Evolutionary conservation across 2,329 filamentous ascomycete genomes (phyloP).

Genomic region (Aspergillus versicolor): DNA sequence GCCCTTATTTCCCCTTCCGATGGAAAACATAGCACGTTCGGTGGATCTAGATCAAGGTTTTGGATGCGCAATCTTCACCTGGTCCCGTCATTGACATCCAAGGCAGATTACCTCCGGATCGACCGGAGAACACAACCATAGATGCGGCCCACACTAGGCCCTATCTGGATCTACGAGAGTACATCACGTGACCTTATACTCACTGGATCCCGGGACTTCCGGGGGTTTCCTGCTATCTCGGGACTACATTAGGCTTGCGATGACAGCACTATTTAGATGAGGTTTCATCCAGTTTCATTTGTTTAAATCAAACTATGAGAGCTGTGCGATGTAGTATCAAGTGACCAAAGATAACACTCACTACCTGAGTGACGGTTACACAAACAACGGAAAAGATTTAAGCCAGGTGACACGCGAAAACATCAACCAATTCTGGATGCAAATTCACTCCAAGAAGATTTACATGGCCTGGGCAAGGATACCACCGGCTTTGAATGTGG

Average conservation of each 20-base stretch:
- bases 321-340: slow-evolving; percentile 6
- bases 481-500: slow-evolving; percentile 10
- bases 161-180: background rate
- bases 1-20: background rate
- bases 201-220: background rate
- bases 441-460: background rate
- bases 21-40: background rate
- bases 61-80: background rate
- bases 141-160: background rate
- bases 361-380: slow-evolving; percentile 3
- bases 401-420: background rate
- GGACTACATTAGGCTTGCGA: background rate
- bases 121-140: background rate
- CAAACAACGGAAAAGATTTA: slow-evolving; percentile 5
- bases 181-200: background rate
- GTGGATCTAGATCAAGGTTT: background rate
- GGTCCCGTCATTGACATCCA: background rate
- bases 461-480: slow-evolving; percentile 15
- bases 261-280: background rate
- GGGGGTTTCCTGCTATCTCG: background rate
- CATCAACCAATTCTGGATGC: background rate
- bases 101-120: background rate
- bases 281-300: slow-evolving; percentile 1
- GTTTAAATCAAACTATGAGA: background rate
- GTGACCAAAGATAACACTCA: slow-evolving; percentile 12